These are phyloP conservation scores for Phytopythium boreale DNA, from an alignment of 352 stramenopile genomes.

Conservation along the genomic window DNA sequence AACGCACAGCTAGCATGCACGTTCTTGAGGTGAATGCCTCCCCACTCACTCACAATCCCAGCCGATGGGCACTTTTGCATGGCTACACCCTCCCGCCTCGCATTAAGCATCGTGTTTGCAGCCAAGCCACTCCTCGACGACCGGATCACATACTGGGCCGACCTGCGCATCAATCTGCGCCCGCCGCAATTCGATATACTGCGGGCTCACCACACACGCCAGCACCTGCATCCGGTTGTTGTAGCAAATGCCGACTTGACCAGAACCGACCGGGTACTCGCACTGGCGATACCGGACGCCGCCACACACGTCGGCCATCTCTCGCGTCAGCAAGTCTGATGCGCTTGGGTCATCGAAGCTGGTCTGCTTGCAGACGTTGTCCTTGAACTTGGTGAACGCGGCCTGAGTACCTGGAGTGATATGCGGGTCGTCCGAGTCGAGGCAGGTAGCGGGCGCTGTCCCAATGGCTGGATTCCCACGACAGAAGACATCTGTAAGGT, in stretches of 20 bases:
- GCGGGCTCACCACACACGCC: conserved; percentile 7
- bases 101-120: no score
- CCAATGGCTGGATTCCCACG: no score
- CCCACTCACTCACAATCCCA: no score
- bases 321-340: conserved; percentile 4
- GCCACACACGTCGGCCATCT: conserved; percentile 7
- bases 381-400: conserved; percentile 9
- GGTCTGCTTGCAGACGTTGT: conserved; percentile 10
- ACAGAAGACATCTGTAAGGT: no score
- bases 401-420: conserved; percentile 4
- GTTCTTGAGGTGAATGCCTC: no score
- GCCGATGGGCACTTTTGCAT: no score
- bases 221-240: conserved; percentile 20
- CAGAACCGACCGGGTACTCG: conserved; percentile 6
- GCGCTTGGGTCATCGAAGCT: conserved; percentile 4
- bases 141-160: conserved; percentile 13
- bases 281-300: conserved; percentile 4
- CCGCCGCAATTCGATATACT: conserved; percentile 11
- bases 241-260: conserved; percentile 22
- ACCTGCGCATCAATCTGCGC: conserved; percentile 16
- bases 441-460: no score
- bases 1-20: no score
- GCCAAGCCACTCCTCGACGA: conserved; percentile 24
- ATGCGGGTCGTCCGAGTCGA: no score
- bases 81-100: no score